Evolutionary conservation across 192 early-diverging fungal species (phyloP).

Genomic region (Backusella tarrabulga): DNA sequence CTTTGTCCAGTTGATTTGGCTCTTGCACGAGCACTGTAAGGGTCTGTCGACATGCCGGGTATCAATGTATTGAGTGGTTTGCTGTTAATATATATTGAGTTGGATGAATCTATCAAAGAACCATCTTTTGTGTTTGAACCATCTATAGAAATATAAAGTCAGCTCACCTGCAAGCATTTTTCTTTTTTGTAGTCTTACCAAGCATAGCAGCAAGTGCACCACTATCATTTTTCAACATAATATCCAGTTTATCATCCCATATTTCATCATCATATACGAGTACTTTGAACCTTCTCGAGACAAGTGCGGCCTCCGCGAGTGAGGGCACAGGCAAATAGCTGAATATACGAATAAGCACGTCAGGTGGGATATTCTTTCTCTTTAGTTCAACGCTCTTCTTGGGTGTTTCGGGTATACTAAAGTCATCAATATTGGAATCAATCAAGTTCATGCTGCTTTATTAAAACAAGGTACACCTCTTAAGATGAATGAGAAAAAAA

Average conservation of each 20-base stretch:
- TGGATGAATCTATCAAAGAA: conserved; percentile 10
- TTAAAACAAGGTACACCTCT: background rate
- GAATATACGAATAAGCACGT: conserved; percentile 47
- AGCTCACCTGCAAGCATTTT: background rate
- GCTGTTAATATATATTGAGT: conserved; percentile 29
- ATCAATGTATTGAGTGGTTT: conserved; percentile 37
- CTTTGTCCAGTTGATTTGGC: conserved; percentile 48
- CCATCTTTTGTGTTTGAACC: background rate
- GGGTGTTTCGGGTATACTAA: background rate
- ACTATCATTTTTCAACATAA: conserved; percentile 16
- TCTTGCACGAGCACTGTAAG: conserved; percentile 44
- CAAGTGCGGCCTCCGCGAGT: conserved; percentile 51
- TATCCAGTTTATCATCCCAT: conserved; percentile 63
- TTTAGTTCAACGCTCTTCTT: background rate
- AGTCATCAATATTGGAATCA: background rate
- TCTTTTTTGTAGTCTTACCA: conserved; percentile 12
- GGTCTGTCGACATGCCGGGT: conserved; percentile 47
- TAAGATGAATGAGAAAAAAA: background rate
- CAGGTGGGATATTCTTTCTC: conserved; percentile 34
- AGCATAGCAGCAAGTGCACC: conserved; percentile 19
- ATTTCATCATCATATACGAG: conserved; percentile 76
- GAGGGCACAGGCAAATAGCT: conserved; percentile 45
- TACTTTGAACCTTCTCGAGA: conserved; percentile 74
- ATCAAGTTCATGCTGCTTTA: background rate
- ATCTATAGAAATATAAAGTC: conserved; percentile 11